These are phyloP conservation scores for Pancytospora philotis DNA, from an alignment of 371 early-diverging fungal genomes.

Conservation along the genomic window DNA sequence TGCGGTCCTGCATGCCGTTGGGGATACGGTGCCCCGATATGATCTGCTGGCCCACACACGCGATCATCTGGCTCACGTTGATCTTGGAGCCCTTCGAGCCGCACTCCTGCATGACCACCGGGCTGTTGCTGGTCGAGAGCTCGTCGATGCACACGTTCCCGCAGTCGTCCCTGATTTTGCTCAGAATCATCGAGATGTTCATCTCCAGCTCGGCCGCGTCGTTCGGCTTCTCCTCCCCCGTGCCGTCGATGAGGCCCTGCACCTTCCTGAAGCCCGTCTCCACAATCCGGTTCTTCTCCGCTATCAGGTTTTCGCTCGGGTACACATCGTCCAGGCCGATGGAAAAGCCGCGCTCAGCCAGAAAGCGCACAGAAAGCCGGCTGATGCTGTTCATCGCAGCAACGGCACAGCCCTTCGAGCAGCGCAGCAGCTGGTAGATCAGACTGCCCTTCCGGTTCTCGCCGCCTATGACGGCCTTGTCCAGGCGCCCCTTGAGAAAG, in stretches of 20 bases:
- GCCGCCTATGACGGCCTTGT: slow-evolving; percentile 92
- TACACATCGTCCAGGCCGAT: slow-evolving; percentile 78
- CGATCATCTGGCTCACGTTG: slow-evolving; percentile 95
- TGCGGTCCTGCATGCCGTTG: slow-evolving; percentile 83
- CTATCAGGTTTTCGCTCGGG: slow-evolving; percentile 67
- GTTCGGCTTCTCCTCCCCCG: slow-evolving; percentile 33
- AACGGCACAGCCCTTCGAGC: slow-evolving; percentile 79
- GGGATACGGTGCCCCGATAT: slow-evolving; percentile 97
- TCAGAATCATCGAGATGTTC: slow-evolving; percentile 29
- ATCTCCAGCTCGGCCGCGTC: slow-evolving; percentile 13
- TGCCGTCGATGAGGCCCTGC: slow-evolving; percentile 42
- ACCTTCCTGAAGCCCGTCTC: slow-evolving; percentile 65
- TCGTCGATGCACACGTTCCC: slow-evolving; percentile 76
- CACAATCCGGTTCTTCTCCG: slow-evolving; percentile 70
- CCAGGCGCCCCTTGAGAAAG: slow-evolving; percentile 78
- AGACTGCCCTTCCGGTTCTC: slow-evolving; percentile 86
- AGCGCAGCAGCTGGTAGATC: slow-evolving; percentile 76
- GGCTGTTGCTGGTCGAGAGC: slow-evolving; percentile 81
- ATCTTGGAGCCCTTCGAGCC: slow-evolving; percentile 96
- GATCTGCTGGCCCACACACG: slow-evolving; percentile 97
- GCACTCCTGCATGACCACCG: slow-evolving; percentile 90
- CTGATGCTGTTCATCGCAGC: slow-evolving; percentile 73
- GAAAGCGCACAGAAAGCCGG: slow-evolving; percentile 90
- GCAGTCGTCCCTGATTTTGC: slow-evolving; percentile 54
- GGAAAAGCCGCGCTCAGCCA: slow-evolving; percentile 64